Conservation (phyloP, 2,329 filamentous ascomycete genomes). For the Gnomoniopsis sp. region DNA sequence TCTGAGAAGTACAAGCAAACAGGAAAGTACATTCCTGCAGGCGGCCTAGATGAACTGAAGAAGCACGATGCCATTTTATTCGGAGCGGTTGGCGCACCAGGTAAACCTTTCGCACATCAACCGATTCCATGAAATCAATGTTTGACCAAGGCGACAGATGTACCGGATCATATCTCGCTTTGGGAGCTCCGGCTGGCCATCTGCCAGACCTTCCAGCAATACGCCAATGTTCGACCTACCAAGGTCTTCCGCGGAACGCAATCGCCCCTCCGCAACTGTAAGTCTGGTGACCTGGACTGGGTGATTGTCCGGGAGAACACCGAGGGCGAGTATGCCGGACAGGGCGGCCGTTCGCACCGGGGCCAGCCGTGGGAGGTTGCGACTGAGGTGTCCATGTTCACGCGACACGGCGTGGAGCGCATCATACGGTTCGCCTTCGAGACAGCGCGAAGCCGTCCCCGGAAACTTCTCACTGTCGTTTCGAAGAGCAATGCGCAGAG, state of each 20-base stretch:
- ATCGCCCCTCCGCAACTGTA: slow-evolving; percentile 49
- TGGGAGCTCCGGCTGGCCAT: slow-evolving; percentile 63
- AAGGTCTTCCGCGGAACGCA: slow-evolving; percentile 54
- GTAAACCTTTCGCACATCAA: slow-evolving; percentile 9
- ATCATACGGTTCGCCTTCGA: slow-evolving; percentile 63
- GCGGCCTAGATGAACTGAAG: slow-evolving; percentile 51
- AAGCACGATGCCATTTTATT: slow-evolving; percentile 29
- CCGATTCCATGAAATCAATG: background rate
- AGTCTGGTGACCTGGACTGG: slow-evolving; percentile 57
- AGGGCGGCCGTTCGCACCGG: slow-evolving; percentile 57
- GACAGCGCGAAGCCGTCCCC: slow-evolving; percentile 46
- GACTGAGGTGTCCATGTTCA: slow-evolving; percentile 63
- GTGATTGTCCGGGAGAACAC: slow-evolving; percentile 65
- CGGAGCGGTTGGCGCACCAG: slow-evolving; percentile 28
- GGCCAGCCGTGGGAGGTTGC: slow-evolving; percentile 56
- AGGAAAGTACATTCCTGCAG: slow-evolving; percentile 62
- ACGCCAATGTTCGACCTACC: slow-evolving; percentile 63
- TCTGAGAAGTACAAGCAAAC: slow-evolving; percentile 63
- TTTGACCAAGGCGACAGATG: slow-evolving; percentile 34
- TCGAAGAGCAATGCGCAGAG: slow-evolving; percentile 65
- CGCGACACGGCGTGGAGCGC: slow-evolving; percentile 55
- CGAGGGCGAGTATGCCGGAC: slow-evolving; percentile 63
- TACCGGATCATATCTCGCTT: slow-evolving; percentile 64
- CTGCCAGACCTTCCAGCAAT: slow-evolving; percentile 62
- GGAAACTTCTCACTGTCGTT: slow-evolving; percentile 59